These are phyloP conservation scores for Nitzschia palea DNA, from an alignment of 108 stramenopile genomes.

Conservation along the genomic window DNA sequence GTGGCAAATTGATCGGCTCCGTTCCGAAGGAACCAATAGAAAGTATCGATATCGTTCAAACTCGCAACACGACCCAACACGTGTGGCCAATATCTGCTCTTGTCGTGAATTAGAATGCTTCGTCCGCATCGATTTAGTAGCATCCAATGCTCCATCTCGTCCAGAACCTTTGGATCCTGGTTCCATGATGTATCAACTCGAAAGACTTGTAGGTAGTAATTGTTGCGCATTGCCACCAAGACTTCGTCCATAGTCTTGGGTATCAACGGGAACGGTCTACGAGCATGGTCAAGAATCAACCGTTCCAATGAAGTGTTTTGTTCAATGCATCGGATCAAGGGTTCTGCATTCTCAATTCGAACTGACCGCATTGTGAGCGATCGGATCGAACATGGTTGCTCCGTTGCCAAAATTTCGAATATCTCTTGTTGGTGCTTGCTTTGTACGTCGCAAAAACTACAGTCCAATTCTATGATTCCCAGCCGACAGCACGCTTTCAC, in stretches of 20 bases:
- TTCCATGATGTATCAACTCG: conserved; percentile 12
- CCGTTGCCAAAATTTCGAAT: conserved; percentile 20
- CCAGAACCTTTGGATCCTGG: background rate
- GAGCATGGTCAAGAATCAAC: conserved; percentile 27
- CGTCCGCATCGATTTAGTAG: conserved; percentile 30
- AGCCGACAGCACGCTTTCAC: conserved; percentile 3
- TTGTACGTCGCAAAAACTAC: conserved; percentile 33
- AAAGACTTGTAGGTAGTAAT: conserved; percentile 22
- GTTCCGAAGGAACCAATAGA: conserved; percentile 18
- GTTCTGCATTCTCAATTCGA: conserved; percentile 9
- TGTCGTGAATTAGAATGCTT: conserved; percentile 18
- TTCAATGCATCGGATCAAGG: conserved; percentile 23
- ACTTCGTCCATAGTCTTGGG: conserved; percentile 4
- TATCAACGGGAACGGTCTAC: conserved; percentile 5
- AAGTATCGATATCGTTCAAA: background rate
- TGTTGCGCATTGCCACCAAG: conserved; percentile 14
- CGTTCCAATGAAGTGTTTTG: conserved; percentile 19
- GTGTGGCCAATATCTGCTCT: background rate
- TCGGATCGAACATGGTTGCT: conserved; percentile 13
- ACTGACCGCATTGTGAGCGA: conserved; percentile 21
- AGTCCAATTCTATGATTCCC: conserved; percentile 12
- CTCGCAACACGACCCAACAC: background rate
- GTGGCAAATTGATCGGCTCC: conserved; percentile 3
- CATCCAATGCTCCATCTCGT: conserved; percentile 35
- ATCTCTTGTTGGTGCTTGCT: conserved; percentile 15